Evolutionary conservation across 2,329 filamentous ascomycete species (phyloP).

Genomic region (Escovopsis weberi): DNA sequence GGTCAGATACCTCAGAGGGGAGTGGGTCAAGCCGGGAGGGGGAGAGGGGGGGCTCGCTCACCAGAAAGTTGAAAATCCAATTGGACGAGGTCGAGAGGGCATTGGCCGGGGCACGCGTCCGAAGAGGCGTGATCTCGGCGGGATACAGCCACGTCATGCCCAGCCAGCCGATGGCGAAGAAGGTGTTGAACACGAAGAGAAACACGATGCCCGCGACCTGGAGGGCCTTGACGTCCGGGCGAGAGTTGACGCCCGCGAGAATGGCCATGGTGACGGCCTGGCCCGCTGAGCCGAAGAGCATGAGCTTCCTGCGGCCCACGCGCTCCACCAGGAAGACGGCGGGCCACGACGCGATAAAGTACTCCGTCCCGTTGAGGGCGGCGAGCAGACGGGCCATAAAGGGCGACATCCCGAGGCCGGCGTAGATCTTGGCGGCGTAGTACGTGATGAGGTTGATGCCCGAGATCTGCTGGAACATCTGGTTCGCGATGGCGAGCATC

Average conservation of each 20-base stretch:
- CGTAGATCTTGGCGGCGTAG: conserved; percentile 46
- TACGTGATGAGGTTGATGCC: conserved; percentile 50
- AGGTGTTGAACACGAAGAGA: conserved; percentile 45
- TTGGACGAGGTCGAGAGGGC: conserved; percentile 39
- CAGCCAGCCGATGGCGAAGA: conserved; percentile 46
- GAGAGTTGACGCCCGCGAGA: conserved; percentile 39
- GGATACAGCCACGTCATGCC: conserved; percentile 51
- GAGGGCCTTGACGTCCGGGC: conserved; percentile 30
- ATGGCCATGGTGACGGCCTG: conserved; percentile 53
- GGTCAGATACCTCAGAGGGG: background rate
- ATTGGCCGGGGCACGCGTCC: conserved; percentile 48
- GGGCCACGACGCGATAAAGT: conserved; percentile 49
- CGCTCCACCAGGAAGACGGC: conserved; percentile 48
- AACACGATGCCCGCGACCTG: conserved; percentile 51
- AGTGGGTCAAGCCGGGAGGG: no score
- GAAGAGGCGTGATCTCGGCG: conserved; percentile 51
- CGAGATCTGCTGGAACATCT: conserved; percentile 52
- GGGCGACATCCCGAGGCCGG: conserved; percentile 35
- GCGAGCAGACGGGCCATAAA: conserved; percentile 44
- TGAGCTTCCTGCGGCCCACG: conserved; percentile 53
- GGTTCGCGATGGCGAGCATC: conserved; percentile 44
- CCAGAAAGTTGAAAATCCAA: conserved; percentile 50
- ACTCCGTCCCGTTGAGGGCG: conserved; percentile 28
- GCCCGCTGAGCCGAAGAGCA: conserved; percentile 53
- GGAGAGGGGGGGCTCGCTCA: conserved; percentile 6